Evolutionary conservation across 495 filamentous ascomycete species (phyloP), one percentile per base, ranked within the genome.

Genomic region (Aspergillus conjunctus): DNA sequence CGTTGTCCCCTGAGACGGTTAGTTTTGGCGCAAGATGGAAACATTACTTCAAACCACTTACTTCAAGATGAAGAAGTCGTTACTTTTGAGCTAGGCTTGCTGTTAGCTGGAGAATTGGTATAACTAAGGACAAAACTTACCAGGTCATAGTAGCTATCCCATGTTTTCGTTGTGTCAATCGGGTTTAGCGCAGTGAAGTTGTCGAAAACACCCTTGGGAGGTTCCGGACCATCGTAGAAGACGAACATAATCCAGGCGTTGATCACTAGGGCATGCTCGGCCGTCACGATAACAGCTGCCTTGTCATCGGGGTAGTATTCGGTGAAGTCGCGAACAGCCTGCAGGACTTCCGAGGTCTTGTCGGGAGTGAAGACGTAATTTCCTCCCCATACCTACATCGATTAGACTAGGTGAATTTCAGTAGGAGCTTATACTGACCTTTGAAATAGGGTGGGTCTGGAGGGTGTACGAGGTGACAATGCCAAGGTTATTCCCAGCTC

Each of bases 211-310:
- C 76, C 81, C 14, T 72, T 63, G 2, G 84, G 84, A 12, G 83
- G 82, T 51, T 79, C 72, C 0, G 81, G 77, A 4, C 83, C 84
- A 50, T 88, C 81, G 62, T 86, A 87, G 74, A 85, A 88, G n/a
- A 85, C 60, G 64, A 87, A 88, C 60, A 87, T 66, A 51, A 85
- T 79, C 81, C 83, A 86, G 30, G 79, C 72, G n/a, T 85, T 77
- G 54, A 85, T 46, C 0, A 81, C 43, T 2, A 73, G 69, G 0
- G 81, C 76, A n/a, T 81, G 71, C 63, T 85, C 79, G 0, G 79
- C 71, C 0, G 84, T 86, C 56, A 81, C 62, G 45, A 87, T 85
- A 26, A 86, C 78, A 0, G 75, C 74, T 0, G 82, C 79, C 58
- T 82, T 81, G 64, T 79, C 76, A 57, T 81, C 76, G 10, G 75